Percentiles rank a stretch among this genome's conserved stretches.
phyloP scores from a whole-genome alignment of 179 eudicot species.

The Actinidia polygama region DNA sequence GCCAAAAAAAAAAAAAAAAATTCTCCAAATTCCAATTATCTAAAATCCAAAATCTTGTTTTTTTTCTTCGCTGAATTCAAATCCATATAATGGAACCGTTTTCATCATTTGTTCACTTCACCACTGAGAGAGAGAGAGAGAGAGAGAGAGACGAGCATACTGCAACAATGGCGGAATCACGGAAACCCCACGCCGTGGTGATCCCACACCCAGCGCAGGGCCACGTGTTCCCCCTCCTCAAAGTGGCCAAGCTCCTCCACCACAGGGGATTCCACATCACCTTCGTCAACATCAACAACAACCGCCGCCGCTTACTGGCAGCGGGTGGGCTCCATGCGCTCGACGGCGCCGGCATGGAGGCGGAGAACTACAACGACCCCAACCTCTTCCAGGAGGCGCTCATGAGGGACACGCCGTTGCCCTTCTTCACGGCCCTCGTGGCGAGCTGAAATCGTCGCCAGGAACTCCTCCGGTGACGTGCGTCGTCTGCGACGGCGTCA shows the following conservation, averaged over 20 bases:
- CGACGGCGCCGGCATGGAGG: constrained; percentile 15
- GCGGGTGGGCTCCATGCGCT: constrained; percentile 25
- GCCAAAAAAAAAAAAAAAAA: too few species aligned
- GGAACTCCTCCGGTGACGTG: constrained; percentile 22
- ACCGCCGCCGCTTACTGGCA: constrained; percentile 37
- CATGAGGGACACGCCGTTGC: not conserved
- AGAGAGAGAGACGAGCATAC: too few species aligned
- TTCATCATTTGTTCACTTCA: too few species aligned
- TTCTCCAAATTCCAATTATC: too few species aligned
- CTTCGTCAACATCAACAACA: constrained; percentile 47
- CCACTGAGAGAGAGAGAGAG: constrained; percentile 6
- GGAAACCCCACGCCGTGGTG: constrained; percentile 43
- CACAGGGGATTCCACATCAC: constrained; percentile 41
- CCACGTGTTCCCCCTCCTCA: constrained; percentile 47
- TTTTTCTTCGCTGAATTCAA: too few species aligned
- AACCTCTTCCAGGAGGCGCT: constrained; percentile 10
- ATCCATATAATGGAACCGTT: too few species aligned
- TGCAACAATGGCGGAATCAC: not conserved
- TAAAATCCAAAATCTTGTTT: too few species aligned
- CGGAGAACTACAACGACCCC: constrained; percentile 9
- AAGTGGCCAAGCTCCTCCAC: constrained; percentile 48
- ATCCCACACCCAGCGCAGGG: constrained; percentile 52
- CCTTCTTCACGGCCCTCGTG: constrained; percentile 21
- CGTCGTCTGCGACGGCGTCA: constrained; percentile 21
- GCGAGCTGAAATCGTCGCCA: constrained; percentile 5